These are phyloP conservation scores for Lindgomyces ingoldianus DNA, from an alignment of 495 filamentous ascomycete species.

Conservation along the genomic window DNA sequence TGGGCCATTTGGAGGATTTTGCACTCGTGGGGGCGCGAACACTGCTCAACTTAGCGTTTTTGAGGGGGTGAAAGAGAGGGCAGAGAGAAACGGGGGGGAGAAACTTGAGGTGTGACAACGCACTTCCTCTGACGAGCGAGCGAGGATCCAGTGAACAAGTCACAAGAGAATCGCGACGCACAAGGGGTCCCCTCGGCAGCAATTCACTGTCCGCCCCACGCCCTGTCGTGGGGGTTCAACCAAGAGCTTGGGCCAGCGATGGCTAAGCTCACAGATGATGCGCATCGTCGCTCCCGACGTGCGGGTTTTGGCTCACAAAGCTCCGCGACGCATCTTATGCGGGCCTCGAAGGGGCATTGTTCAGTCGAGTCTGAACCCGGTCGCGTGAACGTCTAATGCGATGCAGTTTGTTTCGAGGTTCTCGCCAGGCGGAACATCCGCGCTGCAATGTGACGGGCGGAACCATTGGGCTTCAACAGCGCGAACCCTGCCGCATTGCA, in stretches of 20 bases:
- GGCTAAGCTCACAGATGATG: conserved; percentile 21
- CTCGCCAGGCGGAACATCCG: neutral
- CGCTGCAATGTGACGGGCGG: too few relatives aligned
- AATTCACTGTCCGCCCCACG: neutral
- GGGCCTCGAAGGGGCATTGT: neutral
- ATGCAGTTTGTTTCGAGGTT: neutral
- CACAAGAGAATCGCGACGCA: neutral
- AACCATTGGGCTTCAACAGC: conserved; percentile 1
- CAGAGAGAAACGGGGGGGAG: neutral
- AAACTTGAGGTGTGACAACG: neutral
- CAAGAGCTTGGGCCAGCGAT: neutral
- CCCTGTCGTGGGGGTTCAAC: conserved; percentile 26
- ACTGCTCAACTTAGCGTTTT: neutral
- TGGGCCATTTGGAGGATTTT: neutral
- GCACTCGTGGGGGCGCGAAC: neutral
- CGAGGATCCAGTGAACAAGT: neutral
- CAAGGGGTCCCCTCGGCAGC: neutral
- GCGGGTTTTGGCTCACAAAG: neutral
- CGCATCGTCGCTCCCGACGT: conserved; percentile 21
- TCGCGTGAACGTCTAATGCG: neutral
- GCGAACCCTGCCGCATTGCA: conserved; percentile 35
- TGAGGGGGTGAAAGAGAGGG: too few relatives aligned
- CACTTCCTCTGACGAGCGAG: neutral
- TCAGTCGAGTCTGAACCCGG: neutral
- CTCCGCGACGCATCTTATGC: neutral